Evolutionary conservation across 1,284 basidiomycete genomes (phyloP).

Genomic region (Grifola frondosa): DNA sequence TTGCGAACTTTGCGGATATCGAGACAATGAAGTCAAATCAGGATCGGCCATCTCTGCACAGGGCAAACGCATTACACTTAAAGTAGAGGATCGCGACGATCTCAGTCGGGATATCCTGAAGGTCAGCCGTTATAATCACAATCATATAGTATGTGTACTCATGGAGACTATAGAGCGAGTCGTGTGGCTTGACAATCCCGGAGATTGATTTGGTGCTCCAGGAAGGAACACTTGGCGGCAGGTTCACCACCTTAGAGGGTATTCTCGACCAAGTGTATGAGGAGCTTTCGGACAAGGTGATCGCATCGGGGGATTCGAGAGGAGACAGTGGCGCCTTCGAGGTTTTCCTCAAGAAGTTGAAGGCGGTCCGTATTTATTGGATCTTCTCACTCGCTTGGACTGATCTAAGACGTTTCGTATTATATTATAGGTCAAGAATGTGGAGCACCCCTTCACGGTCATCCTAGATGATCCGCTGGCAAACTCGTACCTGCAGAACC

Average conservation of each 20-base stretch:
- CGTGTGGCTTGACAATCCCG: conserved; percentile 87
- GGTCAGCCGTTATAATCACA: conserved; percentile 40
- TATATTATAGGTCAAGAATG: conserved; percentile 66
- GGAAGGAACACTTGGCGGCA: conserved; percentile 94
- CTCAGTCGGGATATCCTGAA: conserved; percentile 94
- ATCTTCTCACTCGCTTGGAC: not conserved
- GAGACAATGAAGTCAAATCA: conserved; percentile 98
- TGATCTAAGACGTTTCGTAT: conserved; percentile 2
- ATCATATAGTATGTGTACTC: not conserved
- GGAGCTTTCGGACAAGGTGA: conserved; percentile 90
- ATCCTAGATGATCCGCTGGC: conserved; percentile 95
- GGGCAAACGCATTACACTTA: conserved; percentile 87
- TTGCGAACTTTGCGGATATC: conserved; percentile 92
- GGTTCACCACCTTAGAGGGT: conserved; percentile 97
- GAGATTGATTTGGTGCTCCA: conserved; percentile 94
- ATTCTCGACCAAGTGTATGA: conserved; percentile 94
- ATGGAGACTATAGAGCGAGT: conserved; percentile 70
- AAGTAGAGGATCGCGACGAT: conserved; percentile 92
- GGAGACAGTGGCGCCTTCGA: conserved; percentile 56
- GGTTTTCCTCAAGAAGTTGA: conserved; percentile 78
- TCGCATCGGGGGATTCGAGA: conserved; percentile 74
- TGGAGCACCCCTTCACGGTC: conserved; percentile 80
- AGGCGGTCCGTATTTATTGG: conserved; percentile 52
- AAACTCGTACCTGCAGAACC: conserved; percentile 95
- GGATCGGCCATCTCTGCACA: conserved; percentile 84